Evolutionary conservation across 2,329 filamentous ascomycete species (phyloP), one percentile per base, ranked within the genome.

Genomic region (Phialophora tarda): DNA sequence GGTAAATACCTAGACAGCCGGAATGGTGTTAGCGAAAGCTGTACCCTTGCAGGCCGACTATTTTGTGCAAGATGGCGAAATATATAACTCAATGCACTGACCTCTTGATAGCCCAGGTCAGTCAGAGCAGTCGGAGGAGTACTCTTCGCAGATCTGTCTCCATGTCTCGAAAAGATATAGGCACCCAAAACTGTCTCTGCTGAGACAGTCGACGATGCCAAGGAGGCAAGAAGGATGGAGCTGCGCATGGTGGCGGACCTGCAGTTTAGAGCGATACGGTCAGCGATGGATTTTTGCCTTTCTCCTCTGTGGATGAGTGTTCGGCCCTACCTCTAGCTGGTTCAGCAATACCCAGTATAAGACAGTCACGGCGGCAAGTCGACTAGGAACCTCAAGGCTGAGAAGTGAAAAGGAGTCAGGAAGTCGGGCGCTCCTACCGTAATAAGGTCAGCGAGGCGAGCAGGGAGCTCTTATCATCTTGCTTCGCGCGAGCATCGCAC

Each of bases 161-260:
- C 93, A 80, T 97, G 93, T 54, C 93, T 90, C 73, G 92, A 88
- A 82, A 96, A 96, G 78, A 97, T 88, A 78, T 93, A 95, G 54
- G 89, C 88, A 60, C 92, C 93, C 17, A 96, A 83, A 30, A 95
- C 83, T 0, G 88, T 91, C 81, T 96, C 91, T 30, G 64, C 67
- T 17, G 60, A 47, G 12, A 59, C 55, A 12, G 67, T 50, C 4
- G 63, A 56, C 12, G 65, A 53, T 6, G 65, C 69, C 63, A 70
- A 38, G 4, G 65, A 65, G 57, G 68, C 65, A 30, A 68, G 63
- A n/a, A 68, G 66, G 34, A 61, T 59, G 38, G 66, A 50, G 60
- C 64, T 65, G 47, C 59, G 66, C 66, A 68, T 68, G 55, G 26
- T 62, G 59, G n/a, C 14, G 26, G 59, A 53, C 28, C 47, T 61